These are phyloP conservation scores for Brettanomyces anomalus DNA, from an alignment of 805 yeast species.

Conservation along the genomic window DNA sequence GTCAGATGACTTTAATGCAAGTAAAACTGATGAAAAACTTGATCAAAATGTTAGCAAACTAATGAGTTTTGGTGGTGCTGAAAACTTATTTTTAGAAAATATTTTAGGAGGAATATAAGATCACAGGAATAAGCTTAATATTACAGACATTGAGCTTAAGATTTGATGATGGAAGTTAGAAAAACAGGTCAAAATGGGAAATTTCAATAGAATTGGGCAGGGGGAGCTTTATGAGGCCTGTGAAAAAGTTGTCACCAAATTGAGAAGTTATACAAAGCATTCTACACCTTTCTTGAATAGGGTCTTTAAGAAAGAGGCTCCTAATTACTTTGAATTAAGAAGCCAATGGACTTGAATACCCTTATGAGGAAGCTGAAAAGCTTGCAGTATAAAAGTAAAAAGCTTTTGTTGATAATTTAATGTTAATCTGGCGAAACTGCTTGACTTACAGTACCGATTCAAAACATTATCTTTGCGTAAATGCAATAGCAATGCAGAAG, in stretches of 20 bases:
- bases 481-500: conserved; percentile 95
- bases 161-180: conserved; percentile 82
- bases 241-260: conserved; percentile 85
- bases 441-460: conserved; percentile 92
- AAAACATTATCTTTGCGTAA: conserved; percentile 78
- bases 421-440: conserved; percentile 94
- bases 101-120: conserved; percentile 69
- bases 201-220: conserved; percentile 91
- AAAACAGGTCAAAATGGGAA: conserved; percentile 97
- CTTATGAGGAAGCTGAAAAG: conserved; percentile 82
- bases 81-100: conserved; percentile 70
- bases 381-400: conserved; percentile 74
- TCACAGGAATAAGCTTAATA: conserved; percentile 61
- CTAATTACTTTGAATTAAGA: conserved; percentile 84
- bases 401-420: conserved; percentile 92
- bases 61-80: conserved; percentile 48
- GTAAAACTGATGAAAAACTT: conserved; percentile 7
- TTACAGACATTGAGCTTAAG: conserved; percentile 77
- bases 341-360: conserved; percentile 94
- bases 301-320: conserved; percentile 97
- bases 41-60: conserved; percentile 17
- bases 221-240: conserved; percentile 97
- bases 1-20: conserved; percentile 9
- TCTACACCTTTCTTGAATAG: conserved; percentile 92
- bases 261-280: conserved; percentile 90